A percentile compares a stretch with the other conserved stretches of the same genome.
phyloP scores from a whole-genome alignment of 1,139 yeast genomes.

The Eremothecium sinecaudum region DNA sequence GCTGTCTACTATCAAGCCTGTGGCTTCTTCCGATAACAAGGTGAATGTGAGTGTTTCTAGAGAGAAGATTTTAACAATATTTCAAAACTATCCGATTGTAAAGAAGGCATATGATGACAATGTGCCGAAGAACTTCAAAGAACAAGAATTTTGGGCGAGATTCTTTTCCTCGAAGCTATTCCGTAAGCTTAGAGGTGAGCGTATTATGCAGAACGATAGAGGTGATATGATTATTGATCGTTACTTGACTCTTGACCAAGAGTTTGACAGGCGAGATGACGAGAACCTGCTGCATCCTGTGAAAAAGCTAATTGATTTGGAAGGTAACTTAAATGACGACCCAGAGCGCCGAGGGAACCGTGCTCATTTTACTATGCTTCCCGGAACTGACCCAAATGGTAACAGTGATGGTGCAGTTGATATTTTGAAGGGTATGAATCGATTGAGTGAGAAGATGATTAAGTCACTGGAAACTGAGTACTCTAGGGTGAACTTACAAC shows the following conservation, averaged over 20 bases:
- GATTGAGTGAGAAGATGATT: slow-evolving; percentile 75
- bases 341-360: slow-evolving; percentile 66
- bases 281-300: slow-evolving; percentile 36
- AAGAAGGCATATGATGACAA: slow-evolving; percentile 79
- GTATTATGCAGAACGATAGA: slow-evolving; percentile 61
- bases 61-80: slow-evolving; percentile 81
- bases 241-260: slow-evolving; percentile 58
- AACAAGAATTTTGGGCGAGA: slow-evolving; percentile 95
- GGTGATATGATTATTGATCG: slow-evolving; percentile 82
- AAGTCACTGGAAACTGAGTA: slow-evolving; percentile 41
- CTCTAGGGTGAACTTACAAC: slow-evolving; percentile 29
- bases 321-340: slow-evolving; percentile 75
- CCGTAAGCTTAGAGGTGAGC: slow-evolving; percentile 83
- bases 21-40: slow-evolving; percentile 80
- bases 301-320: slow-evolving; percentile 58
- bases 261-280: slow-evolving; percentile 35
- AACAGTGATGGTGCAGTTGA: slow-evolving; percentile 40
- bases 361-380: slow-evolving; percentile 87
- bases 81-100: slow-evolving; percentile 90
- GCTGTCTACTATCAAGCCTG: slow-evolving; percentile 84
- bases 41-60: slow-evolving; percentile 88
- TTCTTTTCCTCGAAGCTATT: slow-evolving; percentile 85
- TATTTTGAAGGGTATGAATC: slow-evolving; percentile 79
- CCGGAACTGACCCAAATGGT: slow-evolving; percentile 44
- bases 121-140: slow-evolving; percentile 72